Percentiles rank a stretch among this genome's conserved stretches.
Evolutionary conservation across 805 yeast species (phyloP).

Genomic region (Diddensiella santjacobensis): DNA sequence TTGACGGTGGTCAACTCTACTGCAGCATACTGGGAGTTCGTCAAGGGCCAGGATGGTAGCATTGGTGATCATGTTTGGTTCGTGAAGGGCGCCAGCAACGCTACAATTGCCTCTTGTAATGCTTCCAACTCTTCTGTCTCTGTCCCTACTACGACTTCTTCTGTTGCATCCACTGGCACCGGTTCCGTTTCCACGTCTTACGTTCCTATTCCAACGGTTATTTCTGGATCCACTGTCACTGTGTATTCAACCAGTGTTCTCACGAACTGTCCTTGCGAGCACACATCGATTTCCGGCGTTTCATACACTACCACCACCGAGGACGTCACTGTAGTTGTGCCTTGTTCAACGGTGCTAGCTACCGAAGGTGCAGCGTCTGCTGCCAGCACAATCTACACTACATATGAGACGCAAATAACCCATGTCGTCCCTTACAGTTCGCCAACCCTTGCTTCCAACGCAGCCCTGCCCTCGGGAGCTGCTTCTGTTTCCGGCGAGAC

Average conservation of each 20-base stretch:
- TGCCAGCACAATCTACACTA: neutral
- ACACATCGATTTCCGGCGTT: neutral
- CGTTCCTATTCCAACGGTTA: neutral
- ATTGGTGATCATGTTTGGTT: slow-evolving; percentile 16
- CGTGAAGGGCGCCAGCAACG: slow-evolving; percentile 3
- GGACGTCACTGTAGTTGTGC: neutral
- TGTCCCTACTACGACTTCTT: neutral
- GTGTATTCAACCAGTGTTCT: neutral
- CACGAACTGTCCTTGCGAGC: neutral
- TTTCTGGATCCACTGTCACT: slow-evolving; percentile 3
- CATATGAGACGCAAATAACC: neutral
- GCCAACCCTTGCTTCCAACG: too few species aligned
- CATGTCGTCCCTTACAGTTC: neutral
- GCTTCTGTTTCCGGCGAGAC: neutral
- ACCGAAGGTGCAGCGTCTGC: neutral
- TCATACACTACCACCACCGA: neutral
- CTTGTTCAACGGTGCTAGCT: neutral
- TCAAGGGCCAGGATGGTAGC: slow-evolving; percentile 26
- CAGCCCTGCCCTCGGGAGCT: neutral
- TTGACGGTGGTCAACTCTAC: slow-evolving; percentile 25
- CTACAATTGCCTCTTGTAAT: neutral
- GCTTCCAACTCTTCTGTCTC: neutral
- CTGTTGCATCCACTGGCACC: neutral
- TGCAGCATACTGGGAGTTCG: slow-evolving; percentile 28
- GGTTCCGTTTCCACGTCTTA: neutral